Evolutionary conservation across 169 alveolate genomes (phyloP).

Genomic region (Neospora caninum): DNA sequence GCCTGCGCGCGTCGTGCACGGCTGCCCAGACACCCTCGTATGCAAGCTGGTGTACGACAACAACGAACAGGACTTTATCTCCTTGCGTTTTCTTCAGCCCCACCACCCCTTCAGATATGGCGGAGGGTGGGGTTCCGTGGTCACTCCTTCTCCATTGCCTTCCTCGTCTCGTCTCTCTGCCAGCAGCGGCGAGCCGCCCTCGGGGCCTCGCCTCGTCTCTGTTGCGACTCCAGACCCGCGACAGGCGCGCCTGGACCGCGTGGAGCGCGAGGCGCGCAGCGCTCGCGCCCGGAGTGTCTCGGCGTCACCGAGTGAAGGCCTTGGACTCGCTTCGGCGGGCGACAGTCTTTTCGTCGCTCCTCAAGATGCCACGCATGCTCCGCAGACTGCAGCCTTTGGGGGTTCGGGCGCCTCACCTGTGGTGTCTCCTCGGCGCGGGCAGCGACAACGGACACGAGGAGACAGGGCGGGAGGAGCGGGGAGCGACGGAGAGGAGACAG

Average conservation of each 20-base stretch:
- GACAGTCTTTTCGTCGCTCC: too few relatives aligned
- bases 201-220: neutral
- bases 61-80: constrained; percentile 40
- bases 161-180: neutral
- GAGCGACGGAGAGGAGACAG: neutral
- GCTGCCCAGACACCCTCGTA: constrained; percentile 36
- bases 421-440: too few relatives aligned
- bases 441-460: too few relatives aligned
- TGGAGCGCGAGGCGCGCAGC: neutral
- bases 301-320: neutral
- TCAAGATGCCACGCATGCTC: too few relatives aligned
- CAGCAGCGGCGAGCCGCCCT: neutral
- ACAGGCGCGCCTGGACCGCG: neutral
- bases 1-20: constrained; percentile 37
- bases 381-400: too few relatives aligned
- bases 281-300: neutral
- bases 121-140: constrained; percentile 34
- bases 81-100: constrained; percentile 39
- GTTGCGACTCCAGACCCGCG: neutral
- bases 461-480: neutral
- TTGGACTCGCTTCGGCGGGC: too few relatives aligned
- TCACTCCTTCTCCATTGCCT: neutral
- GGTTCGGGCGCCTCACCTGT: too few relatives aligned
- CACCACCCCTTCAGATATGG: constrained; percentile 40
- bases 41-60: constrained; percentile 42